Percentiles rank a stretch among this genome's conserved stretches.
phyloP scores from a whole-genome alignment of 1,139 yeast species.

The Pneumocystis oryctolagi region DNA sequence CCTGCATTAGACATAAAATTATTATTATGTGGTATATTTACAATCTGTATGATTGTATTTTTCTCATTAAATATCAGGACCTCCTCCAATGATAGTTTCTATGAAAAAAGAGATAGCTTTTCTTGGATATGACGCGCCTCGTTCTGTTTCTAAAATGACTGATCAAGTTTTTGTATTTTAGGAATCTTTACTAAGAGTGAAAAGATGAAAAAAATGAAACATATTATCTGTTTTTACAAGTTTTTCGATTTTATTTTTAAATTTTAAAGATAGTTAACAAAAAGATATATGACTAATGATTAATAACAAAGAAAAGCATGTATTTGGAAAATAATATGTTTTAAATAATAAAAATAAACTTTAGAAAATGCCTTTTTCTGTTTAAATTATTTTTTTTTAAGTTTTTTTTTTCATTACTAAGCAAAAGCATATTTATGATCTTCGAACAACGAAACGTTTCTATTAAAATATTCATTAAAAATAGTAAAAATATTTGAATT shows the following conservation, averaged over 20 bases:
- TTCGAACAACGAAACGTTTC: background rate
- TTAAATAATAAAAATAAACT: background rate
- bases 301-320: background rate
- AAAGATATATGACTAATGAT: background rate
- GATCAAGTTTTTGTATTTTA: conserved; percentile 86
- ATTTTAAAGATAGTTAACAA: background rate
- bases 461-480: background rate
- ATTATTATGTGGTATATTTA: conserved; percentile 40
- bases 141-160: conserved; percentile 78
- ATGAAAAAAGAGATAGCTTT: conserved; percentile 64
- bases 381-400: background rate
- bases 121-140: conserved; percentile 75
- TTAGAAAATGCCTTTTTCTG: background rate
- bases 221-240: background rate
- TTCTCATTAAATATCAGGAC: conserved; percentile 36
- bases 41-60: background rate
- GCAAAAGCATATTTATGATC: background rate
- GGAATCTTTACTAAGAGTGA: conserved; percentile 2
- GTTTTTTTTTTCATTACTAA: background rate
- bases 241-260: background rate
- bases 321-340: background rate
- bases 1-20: conserved; percentile 53
- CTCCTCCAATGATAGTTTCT: conserved; percentile 74
- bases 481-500: background rate
- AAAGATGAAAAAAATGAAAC: background rate